Base-by-base conservation (phyloP, 2,329 filamentous ascomycete genomes). In the Alternaria hordeiaustralica region DNA sequence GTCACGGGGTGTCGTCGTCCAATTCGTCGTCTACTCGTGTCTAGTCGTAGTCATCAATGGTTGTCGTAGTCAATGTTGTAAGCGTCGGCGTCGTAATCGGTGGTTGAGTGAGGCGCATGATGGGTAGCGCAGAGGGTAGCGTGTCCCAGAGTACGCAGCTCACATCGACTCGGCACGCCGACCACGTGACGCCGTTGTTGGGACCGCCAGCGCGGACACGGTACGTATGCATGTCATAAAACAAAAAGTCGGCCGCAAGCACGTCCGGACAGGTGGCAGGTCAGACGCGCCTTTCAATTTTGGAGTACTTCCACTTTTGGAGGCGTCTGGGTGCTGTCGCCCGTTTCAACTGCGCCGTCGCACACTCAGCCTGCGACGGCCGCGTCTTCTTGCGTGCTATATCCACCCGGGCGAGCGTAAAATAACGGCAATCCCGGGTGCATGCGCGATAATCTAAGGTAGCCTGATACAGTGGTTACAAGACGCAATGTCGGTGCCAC, bases 391-490 rank as follows among this genome's bases (percentile, higher is more conserved):
- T 47, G 18, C 51, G 49, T 47, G 45, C 58, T 56, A 21, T 58
- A 28, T 30, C 51, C 47, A 49, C 60, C 45, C 43, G 46, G 53
- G 58, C 56, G 61, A 50, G 36, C 28, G 36, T 59, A 46, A 65
- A 53, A 62, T 62, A 60, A 63, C 57, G 36, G 44, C 58, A 57
- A 65, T 62, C 26, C 60, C 55, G 28, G 46, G 21, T 46, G 55
- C 21, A 50, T 33, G 46, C 47, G 51, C 44, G 46, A 50, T 58
- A 66, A 68, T 70, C 65, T 62, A 65, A 65, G 58, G 60, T 64
- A 61, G 61, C 61, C 61, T 67, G 66, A 65, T 60, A 70, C 70
- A 71, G 59, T 62, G 67, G 68, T 67, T 72, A 72, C 67, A 68
- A 60, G 58, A 66, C 49, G 66, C 65, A 60, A 65, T 67, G 60